Evolutionary conservation across 2,329 filamentous ascomycete genomes (phyloP).

Genomic region (Neofusicoccum sp.): DNA sequence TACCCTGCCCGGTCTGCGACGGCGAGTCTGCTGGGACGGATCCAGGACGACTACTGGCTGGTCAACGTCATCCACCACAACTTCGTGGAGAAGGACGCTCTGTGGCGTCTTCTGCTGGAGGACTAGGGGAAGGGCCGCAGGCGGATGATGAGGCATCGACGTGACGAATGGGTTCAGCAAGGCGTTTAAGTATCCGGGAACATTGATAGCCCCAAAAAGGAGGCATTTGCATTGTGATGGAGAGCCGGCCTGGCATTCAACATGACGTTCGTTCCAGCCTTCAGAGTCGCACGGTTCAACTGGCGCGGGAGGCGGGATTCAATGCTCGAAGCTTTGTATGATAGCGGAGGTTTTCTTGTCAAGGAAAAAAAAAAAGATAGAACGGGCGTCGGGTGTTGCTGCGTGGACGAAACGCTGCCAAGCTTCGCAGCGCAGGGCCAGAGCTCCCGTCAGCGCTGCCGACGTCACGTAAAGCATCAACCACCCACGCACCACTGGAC

Average conservation of each 20-base stretch:
- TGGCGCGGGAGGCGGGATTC: too few relatives aligned
- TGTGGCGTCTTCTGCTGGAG: conserved; percentile 65
- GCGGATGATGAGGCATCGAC: neutral
- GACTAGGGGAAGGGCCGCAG: conserved; percentile 8
- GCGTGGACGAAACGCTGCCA: too few relatives aligned
- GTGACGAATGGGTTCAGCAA: neutral
- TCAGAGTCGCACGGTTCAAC: too few relatives aligned
- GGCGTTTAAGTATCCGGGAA: neutral
- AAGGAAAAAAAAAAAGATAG: too few relatives aligned
- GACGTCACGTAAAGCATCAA: neutral
- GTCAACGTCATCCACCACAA: conserved; percentile 88
- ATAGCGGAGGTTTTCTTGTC: too few relatives aligned
- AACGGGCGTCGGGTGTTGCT: too few relatives aligned
- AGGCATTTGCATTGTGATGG: neutral
- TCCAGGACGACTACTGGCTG: conserved; percentile 74
- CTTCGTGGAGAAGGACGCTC: conserved; percentile 65
- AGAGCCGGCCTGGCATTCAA: too few relatives aligned
- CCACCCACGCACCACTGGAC: neutral
- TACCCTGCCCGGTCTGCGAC: conserved; percentile 74
- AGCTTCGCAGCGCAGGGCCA: too few relatives aligned
- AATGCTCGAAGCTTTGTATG: too few relatives aligned
- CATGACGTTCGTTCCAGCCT: too few relatives aligned
- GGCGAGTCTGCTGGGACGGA: conserved; percentile 65
- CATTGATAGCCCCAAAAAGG: neutral
- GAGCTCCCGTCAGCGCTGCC: neutral